A percentile compares a stretch with the other conserved stretches of the same genome.
Evolutionary conservation across 345 rosid genomes (phyloP).

Genomic region (Dipteronia dyeriana): DNA sequence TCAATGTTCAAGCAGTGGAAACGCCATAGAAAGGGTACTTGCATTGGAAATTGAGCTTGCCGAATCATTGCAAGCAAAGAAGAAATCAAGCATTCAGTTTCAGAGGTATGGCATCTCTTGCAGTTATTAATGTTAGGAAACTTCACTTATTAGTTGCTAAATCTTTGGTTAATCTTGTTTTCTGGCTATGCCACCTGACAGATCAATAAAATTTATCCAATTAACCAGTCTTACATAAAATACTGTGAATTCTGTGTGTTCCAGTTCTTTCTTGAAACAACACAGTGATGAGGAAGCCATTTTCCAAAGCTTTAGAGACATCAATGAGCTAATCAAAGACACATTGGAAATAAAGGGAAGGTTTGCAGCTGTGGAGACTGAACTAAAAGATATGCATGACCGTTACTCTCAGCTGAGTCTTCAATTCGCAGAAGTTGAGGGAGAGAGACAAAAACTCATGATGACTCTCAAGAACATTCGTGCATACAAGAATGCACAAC

Average conservation of each 20-base stretch:
- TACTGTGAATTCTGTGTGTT: constrained; percentile 20
- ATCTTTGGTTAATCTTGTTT: neutral
- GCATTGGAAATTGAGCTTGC: constrained; percentile 95
- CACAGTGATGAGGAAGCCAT: constrained; percentile 80
- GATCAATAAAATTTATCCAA: neutral
- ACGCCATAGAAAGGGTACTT: constrained; percentile 83
- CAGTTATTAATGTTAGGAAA: neutral
- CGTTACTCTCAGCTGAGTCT: constrained; percentile 95
- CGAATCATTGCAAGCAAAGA: constrained; percentile 75
- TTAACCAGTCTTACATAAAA: neutral
- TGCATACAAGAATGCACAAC: constrained; percentile 55
- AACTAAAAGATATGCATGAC: constrained; percentile 91
- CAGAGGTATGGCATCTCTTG: constrained; percentile 58
- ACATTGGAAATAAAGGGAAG: constrained; percentile 79
- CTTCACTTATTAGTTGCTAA: neutral
- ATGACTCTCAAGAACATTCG: constrained; percentile 92
- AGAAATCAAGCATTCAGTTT: constrained; percentile 61
- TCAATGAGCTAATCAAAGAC: constrained; percentile 81
- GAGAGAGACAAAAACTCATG: constrained; percentile 95
- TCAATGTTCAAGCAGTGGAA: constrained; percentile 56
- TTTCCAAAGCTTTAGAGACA: constrained; percentile 91
- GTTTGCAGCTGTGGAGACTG: constrained; percentile 64
- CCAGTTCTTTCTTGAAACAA: constrained; percentile 87
- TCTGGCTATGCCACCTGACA: neutral
- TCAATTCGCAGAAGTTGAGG: constrained; percentile 97